Evolutionary conservation across 495 filamentous ascomycete genomes (phyloP), one percentile per base, ranked within the genome.

Genomic region (Neurospora discreta): DNA sequence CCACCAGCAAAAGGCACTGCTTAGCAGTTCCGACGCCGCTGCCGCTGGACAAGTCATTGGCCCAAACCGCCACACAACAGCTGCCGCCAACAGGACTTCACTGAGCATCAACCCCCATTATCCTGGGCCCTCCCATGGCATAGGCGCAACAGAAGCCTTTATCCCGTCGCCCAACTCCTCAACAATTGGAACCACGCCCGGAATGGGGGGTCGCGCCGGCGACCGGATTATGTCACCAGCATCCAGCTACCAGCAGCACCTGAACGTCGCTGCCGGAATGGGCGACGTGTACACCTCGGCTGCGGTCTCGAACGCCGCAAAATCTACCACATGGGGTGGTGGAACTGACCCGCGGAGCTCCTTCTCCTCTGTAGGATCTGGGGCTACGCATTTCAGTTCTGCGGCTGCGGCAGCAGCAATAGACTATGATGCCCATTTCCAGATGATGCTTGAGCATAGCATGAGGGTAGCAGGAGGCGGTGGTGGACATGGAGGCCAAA

Each of bases 171-270:
- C 52, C 26, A 65, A 33, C 15, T 65, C 52, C 5, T 33, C 52
- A 33, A 33, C 52, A 30, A 65, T 65, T 26, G 52, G 52, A 36
- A 65, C 52, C 52, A 65, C 52, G 26, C 23, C 52, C 7, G 52
- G 52, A 26, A 65, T 65, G 26, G 52, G 46, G 10, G 39, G 39
- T 11, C 72, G 77, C 3, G 46, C 75, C 2, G 71, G 84, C 30
- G 78, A 81, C 40, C 73, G 72, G 23, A 72, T 82, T 74, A 83
- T 85, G 83, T 84, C 83, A 0, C 84, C 85, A 0, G 82, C 78
- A 39, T 80, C 82, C 3, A 77, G 78, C 13, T 81, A 78, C 69
- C 81, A 79, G 46, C 82, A 84, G 15, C 82, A 84, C 20, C 69
- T 84, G 33, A 77, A 74, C 44, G 82, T 83, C 6, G 68, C 43